Base-by-base conservation (phyloP, 2,329 filamentous ascomycete genomes). In the Fusarium sulawesiense region DNA sequence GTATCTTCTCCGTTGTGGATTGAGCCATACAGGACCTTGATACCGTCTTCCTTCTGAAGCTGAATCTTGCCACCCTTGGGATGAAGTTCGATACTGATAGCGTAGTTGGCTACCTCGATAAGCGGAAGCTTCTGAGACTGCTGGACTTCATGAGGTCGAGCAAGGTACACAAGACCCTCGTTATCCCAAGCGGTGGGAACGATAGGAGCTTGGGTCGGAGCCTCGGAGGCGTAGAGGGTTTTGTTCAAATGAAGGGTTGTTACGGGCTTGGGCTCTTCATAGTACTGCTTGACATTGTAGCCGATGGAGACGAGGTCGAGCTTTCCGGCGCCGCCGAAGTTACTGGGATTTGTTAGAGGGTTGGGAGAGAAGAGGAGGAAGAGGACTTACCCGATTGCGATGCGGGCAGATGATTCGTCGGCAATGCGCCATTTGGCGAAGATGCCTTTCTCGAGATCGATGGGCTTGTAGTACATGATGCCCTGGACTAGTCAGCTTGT, bases 221-320 rank as follows among this genome's bases (percentile, higher is more conserved):
- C 4, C 12, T 11, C 18, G 3, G 53, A 42, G 12, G 30, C 42
- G 10, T 13, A 18, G 3, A 46, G 8, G 6, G 40, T 46, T 18
- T 56, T 23, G 53, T 56, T 37, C 2, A 56, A 30, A 7, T 56
- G 30, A 2, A 46, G 53, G 18, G 53, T 56, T 5, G 53, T 56
- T 4, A 56, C 53, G 5, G 54, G 44, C 14, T 48, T 41, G 10
- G 32, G 44, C 20, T 56, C 42, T 14, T 56, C 30, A 16, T 56
- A 56, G 44, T 56, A 56, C 23, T 12, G 16, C 13, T 56, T 40
- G 10, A 56, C 54, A 11, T 56, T 56, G 18, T 40, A 56, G 12
- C 44, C 32, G 11, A 56, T 56, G 10, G 54, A 56, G 5, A 48
- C 54, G 5, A 56, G 42, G 1, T 48, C 54, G 6, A 48, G 42